phyloP scores from a whole-genome alignment of 108 stramenopile species.

The Cyclostephanos tholiformis region DNA sequence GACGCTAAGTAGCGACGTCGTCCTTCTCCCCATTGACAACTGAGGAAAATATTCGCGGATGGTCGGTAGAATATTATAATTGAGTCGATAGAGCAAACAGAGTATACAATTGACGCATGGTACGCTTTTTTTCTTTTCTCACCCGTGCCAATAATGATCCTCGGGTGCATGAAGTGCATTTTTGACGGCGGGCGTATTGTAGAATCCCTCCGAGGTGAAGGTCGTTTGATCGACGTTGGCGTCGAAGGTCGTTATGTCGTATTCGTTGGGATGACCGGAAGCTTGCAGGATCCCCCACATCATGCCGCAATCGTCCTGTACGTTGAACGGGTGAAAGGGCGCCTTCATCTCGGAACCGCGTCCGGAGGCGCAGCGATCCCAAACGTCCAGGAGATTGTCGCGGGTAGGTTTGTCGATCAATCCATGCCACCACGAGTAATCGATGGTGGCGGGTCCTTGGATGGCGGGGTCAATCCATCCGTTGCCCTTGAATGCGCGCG shows the following conservation, averaged over 20 bases:
- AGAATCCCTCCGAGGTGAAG: conserved; percentile 1
- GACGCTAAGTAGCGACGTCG: background rate
- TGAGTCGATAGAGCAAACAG: background rate
- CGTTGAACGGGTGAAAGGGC: conserved; percentile 16
- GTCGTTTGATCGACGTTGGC: conserved; percentile 13
- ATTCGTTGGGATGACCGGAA: conserved; percentile 8
- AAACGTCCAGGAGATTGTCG: conserved; percentile 28
- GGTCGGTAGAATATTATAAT: background rate
- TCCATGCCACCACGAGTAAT: conserved; percentile 25
- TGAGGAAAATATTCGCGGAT: background rate
- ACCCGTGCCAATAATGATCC: background rate
- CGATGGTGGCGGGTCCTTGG: conserved; percentile 14
- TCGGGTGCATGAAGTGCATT: conserved; percentile 6
- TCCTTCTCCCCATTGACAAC: background rate
- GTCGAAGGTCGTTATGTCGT: conserved; percentile 8
- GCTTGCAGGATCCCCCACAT: conserved; percentile 13
- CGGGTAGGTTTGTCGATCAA: conserved; percentile 21
- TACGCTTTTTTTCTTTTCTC: background rate
- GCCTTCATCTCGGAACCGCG: background rate
- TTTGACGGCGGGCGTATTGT: conserved; percentile 3
- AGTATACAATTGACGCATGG: background rate
- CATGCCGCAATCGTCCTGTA: conserved; percentile 16
- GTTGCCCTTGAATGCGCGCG: conserved; percentile 30
- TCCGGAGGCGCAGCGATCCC: conserved; percentile 34
- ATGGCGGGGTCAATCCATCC: conserved; percentile 23